These are phyloP conservation scores for Irpex sp. DNA, from an alignment of 1,284 basidiomycete genomes.

Conservation along the genomic window DNA sequence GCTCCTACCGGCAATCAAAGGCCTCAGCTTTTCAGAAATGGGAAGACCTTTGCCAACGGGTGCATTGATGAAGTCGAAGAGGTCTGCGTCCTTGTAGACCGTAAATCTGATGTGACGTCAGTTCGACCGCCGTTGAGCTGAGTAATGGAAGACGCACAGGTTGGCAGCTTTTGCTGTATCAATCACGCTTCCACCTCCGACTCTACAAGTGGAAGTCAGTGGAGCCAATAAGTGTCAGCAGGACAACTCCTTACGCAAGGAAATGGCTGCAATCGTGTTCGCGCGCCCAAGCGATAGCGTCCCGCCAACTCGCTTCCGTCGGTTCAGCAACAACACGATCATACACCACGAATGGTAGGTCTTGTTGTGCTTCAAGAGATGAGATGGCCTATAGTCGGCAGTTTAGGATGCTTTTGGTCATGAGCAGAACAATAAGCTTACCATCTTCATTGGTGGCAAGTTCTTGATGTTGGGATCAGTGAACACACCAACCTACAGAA, in stretches of 20 bases:
- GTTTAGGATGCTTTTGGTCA: background rate
- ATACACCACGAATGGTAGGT: constrained; percentile 82
- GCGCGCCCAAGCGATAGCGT: constrained; percentile 88
- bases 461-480: constrained; percentile 87
- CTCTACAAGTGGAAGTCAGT: constrained; percentile 40
- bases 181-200: constrained; percentile 94
- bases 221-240: background rate
- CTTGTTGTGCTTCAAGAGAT: constrained; percentile 68
- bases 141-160: constrained; percentile 47
- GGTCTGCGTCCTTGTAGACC: constrained; percentile 87
- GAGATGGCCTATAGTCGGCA: constrained; percentile 57
- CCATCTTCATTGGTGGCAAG: constrained; percentile 80
- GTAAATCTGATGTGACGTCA: constrained; percentile 51
- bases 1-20: constrained; percentile 75
- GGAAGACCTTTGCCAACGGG: constrained; percentile 92
- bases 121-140: background rate
- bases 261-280: constrained; percentile 90
- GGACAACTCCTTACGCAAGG: constrained; percentile 65
- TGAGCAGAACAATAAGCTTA: constrained; percentile 33
- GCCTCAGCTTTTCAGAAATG: constrained; percentile 72
- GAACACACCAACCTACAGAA: constrained; percentile 81
- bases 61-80: constrained; percentile 97
- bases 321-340: constrained; percentile 88
- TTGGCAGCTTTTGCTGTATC: constrained; percentile 95
- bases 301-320: constrained; percentile 85